Base-by-base conservation (phyloP, 108 stramenopile genomes). In the Pseudonitzschia multiseries region DNA sequence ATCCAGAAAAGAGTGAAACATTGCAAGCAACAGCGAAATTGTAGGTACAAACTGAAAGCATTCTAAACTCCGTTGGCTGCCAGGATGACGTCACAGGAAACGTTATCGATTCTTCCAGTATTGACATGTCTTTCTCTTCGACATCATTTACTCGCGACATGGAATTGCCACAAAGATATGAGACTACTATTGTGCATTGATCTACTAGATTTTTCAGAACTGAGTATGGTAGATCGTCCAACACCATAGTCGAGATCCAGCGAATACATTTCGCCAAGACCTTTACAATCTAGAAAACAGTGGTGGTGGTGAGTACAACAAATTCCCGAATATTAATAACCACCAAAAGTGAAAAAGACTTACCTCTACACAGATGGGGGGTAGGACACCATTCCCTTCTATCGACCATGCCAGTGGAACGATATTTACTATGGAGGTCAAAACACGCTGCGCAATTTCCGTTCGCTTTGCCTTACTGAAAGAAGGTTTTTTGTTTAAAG, bases 1-100 rank as follows among this genome's bases (percentile, higher is more conserved):
- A 94, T 28, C 93, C 93, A 1, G 93, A 94, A 73, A 94, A 94
- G 28, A 79, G 57, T 4, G 90, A 87, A 4, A 90, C 89, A 71
- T 87, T 89, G 52, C 80, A 83, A 2, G 83, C 88, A 53, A 92
- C 89, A 43, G 86, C 84, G 18, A 92, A 70, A 77, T 94, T 91
- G 57, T 86, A 85, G 14, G 74, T 54, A 27, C 84, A 72, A 8
- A 81, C 42, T 32, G 93, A 89, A 20, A 94, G 48, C 14, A 60
- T 68, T 42, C 79, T 42, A 0, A 54, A 74, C n/a, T 80, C 79
- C 13, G 44, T 61, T 20, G 76, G 68, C 68, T 84, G 86, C 83
- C 87, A 86, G 13, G 71, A 54, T 56, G 69, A 75, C 17, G 59
- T 67, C n/a, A 88, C 66, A 20, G 86, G 85, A 56, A 78, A 61